Evolutionary conservation across 1,284 basidiomycete genomes (phyloP).

Genomic region (Marasmius fiardii): DNA sequence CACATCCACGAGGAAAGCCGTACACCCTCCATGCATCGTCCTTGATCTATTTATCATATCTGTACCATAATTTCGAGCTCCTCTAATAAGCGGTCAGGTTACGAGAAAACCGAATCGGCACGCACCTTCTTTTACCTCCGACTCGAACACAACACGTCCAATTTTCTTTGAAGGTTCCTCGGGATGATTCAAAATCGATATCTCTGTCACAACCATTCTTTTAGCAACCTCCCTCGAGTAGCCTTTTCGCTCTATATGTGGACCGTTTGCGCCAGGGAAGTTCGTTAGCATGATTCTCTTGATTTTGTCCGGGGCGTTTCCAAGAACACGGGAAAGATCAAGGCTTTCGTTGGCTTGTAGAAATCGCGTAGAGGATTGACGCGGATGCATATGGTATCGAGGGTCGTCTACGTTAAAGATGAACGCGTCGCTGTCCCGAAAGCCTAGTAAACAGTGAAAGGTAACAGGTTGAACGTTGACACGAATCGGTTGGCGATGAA

Average conservation of each 20-base stretch:
- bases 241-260: neutral
- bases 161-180: neutral
- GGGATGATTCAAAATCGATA: neutral
- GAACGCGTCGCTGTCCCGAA: no score
- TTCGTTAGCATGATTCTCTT: slow-evolving; percentile 1
- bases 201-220: slow-evolving; percentile 21
- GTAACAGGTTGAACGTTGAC: no score
- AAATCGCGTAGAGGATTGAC: no score
- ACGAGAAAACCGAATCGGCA: neutral
- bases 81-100: neutral
- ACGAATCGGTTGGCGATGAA: no score
- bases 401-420: no score
- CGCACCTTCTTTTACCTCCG: slow-evolving; percentile 42
- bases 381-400: no score
- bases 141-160: slow-evolving; percentile 31
- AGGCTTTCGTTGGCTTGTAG: no score
- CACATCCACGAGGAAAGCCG: slow-evolving; percentile 44
- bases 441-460: no score
- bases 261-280: neutral
- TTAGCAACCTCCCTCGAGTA: neutral
- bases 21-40: slow-evolving; percentile 45
- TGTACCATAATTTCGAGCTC: slow-evolving; percentile 17
- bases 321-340: neutral
- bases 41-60: slow-evolving; percentile 46
- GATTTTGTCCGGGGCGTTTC: slow-evolving; percentile 8